A percentile compares a stretch with the other conserved stretches of the same genome.
Conservation (phyloP, 2,329 filamentous ascomycete genomes). For the Phaeophleospora eucalypticola region DNA sequence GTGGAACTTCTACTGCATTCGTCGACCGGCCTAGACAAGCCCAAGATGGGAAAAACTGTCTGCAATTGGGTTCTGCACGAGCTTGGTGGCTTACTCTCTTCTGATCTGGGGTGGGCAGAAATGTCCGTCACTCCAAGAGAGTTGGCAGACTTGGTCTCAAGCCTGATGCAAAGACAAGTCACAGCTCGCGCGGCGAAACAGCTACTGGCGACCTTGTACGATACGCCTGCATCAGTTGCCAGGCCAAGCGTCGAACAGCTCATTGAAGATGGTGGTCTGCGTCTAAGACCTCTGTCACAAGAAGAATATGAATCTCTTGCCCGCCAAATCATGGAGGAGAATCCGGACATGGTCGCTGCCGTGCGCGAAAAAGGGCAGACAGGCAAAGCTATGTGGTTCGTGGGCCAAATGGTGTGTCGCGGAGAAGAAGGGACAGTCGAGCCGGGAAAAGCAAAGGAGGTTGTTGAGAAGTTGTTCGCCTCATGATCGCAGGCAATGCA, state of each 20-base stretch:
- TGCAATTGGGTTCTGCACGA: slow-evolving; percentile 60
- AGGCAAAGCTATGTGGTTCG: slow-evolving; percentile 65
- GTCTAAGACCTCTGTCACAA: slow-evolving; percentile 52
- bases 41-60: slow-evolving; percentile 45
- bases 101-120: slow-evolving; percentile 36
- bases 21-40: slow-evolving; percentile 21
- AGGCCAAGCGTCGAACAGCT: slow-evolving; percentile 47
- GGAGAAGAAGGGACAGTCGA: slow-evolving; percentile 60
- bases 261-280: slow-evolving; percentile 54
- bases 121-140: slow-evolving; percentile 37
- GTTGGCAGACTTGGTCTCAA: slow-evolving; percentile 43
- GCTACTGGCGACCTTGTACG: slow-evolving; percentile 53
- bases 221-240: slow-evolving; percentile 1
- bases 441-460: slow-evolving; percentile 53
- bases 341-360: slow-evolving; percentile 55
- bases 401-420: slow-evolving; percentile 63
- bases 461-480: slow-evolving; percentile 46
- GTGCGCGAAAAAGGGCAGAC: slow-evolving; percentile 57
- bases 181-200: slow-evolving; percentile 57
- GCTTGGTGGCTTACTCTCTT: slow-evolving; percentile 44
- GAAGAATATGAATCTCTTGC: slow-evolving; percentile 56
- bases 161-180: slow-evolving; percentile 42
- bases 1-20: slow-evolving; percentile 44
- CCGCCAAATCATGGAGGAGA: slow-evolving; percentile 49
- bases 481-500: too few relatives aligned